Conservation (phyloP, 106 monocot genomes). For the Narthecium ossifragum region DNA sequence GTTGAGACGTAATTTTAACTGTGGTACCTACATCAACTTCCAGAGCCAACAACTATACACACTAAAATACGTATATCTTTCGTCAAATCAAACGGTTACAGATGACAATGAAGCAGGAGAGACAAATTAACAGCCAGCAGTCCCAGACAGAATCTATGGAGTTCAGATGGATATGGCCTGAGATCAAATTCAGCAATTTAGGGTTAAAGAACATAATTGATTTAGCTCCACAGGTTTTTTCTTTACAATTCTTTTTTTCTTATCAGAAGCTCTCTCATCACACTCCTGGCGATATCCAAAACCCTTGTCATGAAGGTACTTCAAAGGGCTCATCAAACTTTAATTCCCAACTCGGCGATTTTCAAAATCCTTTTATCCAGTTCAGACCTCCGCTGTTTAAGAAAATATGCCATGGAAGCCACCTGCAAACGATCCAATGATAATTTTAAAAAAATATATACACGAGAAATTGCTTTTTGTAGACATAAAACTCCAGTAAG, state of each 20-base stretch:
- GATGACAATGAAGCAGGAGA: too few species aligned
- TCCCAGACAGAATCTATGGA: too few species aligned
- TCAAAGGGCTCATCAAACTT: constrained; percentile 9
- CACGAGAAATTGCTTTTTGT: not conserved
- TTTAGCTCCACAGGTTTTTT: not conserved
- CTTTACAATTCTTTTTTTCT: too few species aligned
- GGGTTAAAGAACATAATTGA: not conserved
- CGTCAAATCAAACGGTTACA: too few species aligned
- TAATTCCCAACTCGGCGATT: constrained; percentile 23
- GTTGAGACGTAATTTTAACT: too few species aligned
- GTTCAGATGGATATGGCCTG: not conserved
- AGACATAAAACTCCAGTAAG: not conserved
- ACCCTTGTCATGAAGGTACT: not conserved
- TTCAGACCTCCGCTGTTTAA: constrained; percentile 25
- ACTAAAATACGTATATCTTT: too few species aligned
- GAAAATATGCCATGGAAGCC: constrained; percentile 20
- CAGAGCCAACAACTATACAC: too few species aligned
- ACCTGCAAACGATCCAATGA: not conserved
- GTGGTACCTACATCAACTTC: too few species aligned
- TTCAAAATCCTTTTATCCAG: constrained; percentile 22
- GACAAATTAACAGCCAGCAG: too few species aligned
- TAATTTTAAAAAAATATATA: not conserved
- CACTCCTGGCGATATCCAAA: too few species aligned
- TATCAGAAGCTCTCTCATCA: too few species aligned
- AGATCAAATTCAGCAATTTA: not conserved